These are phyloP conservation scores for Symbiodinium natans DNA, from an alignment of 73 alveolate genomes.

Conservation along the genomic window DNA sequence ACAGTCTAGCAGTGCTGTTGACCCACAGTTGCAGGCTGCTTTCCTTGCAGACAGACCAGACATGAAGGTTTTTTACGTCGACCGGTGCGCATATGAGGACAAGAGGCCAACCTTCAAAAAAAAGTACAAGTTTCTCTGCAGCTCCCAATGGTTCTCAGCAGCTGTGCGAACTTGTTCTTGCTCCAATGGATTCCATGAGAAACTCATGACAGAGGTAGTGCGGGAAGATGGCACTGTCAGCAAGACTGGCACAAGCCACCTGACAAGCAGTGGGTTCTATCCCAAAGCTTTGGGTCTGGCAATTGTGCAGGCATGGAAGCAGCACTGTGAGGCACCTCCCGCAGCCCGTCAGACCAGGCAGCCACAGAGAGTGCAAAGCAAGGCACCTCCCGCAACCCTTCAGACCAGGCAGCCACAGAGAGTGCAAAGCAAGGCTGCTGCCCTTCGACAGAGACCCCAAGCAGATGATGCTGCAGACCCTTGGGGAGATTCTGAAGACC, in stretches of 20 bases:
- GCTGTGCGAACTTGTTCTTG: not conserved
- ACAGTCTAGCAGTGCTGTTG: too few relatives aligned
- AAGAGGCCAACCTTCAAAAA: not conserved
- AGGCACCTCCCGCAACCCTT: too few relatives aligned
- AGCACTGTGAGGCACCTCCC: not conserved
- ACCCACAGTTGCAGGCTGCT: too few relatives aligned
- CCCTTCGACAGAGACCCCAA: too few relatives aligned
- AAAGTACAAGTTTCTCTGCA: slow-evolving; percentile 2
- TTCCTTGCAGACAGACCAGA: too few relatives aligned
- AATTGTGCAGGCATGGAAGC: slow-evolving; percentile 12
- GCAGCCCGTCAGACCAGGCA: too few relatives aligned
- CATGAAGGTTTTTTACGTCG: not conserved
- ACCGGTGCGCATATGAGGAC: not conserved
- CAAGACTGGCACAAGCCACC: not conserved
- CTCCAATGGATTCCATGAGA: not conserved
- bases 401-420: too few relatives aligned
- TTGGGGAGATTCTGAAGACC: too few relatives aligned
- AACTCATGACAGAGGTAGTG: not conserved
- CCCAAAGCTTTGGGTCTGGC: not conserved
- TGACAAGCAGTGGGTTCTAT: not conserved
- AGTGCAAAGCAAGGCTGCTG: too few relatives aligned
- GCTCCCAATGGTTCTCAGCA: not conserved
- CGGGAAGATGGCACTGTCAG: not conserved
- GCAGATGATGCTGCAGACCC: too few relatives aligned
- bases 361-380: too few relatives aligned